Base-by-base conservation (phyloP, 768 basidiomycete species). In the Tubosaeta sp. region DNA sequence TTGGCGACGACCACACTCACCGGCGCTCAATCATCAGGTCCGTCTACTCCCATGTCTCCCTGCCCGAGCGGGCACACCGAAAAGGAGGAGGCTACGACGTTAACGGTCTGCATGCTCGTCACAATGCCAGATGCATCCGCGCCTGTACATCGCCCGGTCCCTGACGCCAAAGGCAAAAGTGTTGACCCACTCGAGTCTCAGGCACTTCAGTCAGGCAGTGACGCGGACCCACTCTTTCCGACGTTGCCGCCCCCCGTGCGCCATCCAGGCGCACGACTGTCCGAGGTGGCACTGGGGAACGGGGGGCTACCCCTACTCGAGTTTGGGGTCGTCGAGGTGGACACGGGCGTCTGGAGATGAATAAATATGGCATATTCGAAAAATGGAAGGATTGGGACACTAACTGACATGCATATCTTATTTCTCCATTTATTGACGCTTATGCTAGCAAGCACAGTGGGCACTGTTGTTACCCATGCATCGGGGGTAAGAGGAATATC, bases 101-200 rank as follows among this genome's bases (percentile, higher is more conserved):
- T 65, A 19, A 13, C 53, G 10, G 46, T 65, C 4, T 65, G 52
- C 29, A 50, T 65, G 3, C 54, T 65, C 16, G 44, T 65, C 32
- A 56, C 61, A 31, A 65, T 65, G 64, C 63, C 63, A 22, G 53
- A 62, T 27, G 29, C 37, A 14, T 50, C 53, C 3, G 33, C 56
- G 2, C 55, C 56, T 0, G 48, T 37, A 5, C 25, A 52, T 34
- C 52, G 25, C 25, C 33, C 25, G 0, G 4, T 27, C 10, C 12
- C 47, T 29, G 33, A 45, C n/a, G n/a, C 43, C 54, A 65, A 63
- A 48, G 62, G 63, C 8, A 63, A 63, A 32, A 39, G 44, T 12
- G 52, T 53, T 2, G 48, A 53, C 45, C 49, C 48, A 0, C 54
- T 39, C 19, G 46, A 53, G 11, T 43, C 52, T 14, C 61, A 52